phyloP scores from a whole-genome alignment of 1,139 yeast genomes.

The Lodderomyces margitis region DNA sequence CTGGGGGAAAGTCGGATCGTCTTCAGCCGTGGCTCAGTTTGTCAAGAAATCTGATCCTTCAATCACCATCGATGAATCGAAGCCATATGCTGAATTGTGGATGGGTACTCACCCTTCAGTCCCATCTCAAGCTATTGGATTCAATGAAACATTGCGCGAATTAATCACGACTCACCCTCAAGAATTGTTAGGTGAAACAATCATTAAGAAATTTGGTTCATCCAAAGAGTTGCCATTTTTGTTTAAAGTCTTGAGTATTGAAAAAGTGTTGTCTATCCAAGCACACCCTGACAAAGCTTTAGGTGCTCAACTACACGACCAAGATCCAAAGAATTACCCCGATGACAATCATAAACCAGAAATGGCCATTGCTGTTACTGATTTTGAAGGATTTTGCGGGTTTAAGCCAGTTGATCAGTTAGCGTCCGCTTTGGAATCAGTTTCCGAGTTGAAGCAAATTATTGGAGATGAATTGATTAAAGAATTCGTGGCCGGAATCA shows the following conservation, averaged over 20 bases:
- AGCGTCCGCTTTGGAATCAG: conserved; percentile 58
- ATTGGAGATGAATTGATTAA: conserved; percentile 61
- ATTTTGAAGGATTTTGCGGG: conserved; percentile 97
- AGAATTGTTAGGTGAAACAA: conserved; percentile 52
- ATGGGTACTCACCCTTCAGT: conserved; percentile 98
- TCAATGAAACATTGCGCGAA: conserved; percentile 59
- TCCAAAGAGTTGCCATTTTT: conserved; percentile 79
- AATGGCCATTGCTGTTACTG: conserved; percentile 97
- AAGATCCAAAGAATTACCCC: conserved; percentile 92
- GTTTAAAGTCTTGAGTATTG: conserved; percentile 89
- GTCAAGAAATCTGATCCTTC: conserved; percentile 67
- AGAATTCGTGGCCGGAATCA: conserved; percentile 51
- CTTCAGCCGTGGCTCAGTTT: conserved; percentile 86
- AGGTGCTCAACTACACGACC: conserved; percentile 70
- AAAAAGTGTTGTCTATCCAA: conserved; percentile 90
- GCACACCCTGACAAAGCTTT: conserved; percentile 95
- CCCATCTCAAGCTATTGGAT: conserved; percentile 65
- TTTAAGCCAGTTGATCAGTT: conserved; percentile 87
- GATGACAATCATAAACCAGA: conserved; percentile 99
- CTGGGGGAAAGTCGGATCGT: conserved; percentile 85
- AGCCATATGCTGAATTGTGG: conserved; percentile 94
- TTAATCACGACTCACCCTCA: conserved; percentile 61
- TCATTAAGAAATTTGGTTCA: conserved; percentile 67
- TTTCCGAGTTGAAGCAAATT: conserved; percentile 73
- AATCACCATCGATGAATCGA: conserved; percentile 58